These are phyloP conservation scores for Carex scoparia DNA, from an alignment of 176 grass and related monocot species.

Conservation along the genomic window DNA sequence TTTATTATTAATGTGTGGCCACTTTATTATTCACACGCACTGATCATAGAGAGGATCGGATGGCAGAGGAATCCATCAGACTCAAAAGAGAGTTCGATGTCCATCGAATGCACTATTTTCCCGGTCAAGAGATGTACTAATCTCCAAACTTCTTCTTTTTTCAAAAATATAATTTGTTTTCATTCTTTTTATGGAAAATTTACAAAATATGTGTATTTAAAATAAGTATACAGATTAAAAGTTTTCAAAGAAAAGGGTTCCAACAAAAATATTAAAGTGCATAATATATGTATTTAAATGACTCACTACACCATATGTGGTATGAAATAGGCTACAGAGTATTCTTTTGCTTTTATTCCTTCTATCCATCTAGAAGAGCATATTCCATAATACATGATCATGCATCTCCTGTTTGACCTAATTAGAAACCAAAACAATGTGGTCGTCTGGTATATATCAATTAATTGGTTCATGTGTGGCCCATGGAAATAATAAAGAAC, in stretches of 20 bases:
- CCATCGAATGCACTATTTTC: too few species aligned
- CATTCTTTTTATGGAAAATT: too few species aligned
- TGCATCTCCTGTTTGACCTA: neutral
- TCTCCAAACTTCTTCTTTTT: too few species aligned
- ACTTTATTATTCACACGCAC: too few species aligned
- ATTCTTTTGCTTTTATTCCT: neutral
- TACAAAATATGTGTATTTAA: too few species aligned
- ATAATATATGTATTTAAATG: neutral
- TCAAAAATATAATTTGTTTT: too few species aligned
- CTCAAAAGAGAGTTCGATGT: too few species aligned
- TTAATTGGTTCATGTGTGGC: constrained; percentile 9
- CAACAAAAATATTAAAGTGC: too few species aligned
- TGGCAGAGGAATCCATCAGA: too few species aligned
- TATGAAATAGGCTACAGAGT: neutral
- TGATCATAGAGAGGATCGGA: too few species aligned
- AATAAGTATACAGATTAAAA: neutral
- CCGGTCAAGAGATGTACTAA: too few species aligned
- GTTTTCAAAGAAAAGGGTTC: neutral
- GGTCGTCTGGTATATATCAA: neutral
- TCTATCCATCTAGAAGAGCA: constrained; percentile 1
- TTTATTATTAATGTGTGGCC: too few species aligned
- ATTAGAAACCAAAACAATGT: neutral
- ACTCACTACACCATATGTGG: neutral
- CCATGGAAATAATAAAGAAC: constrained; percentile 16
- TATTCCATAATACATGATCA: neutral